These are phyloP conservation scores for Corinectria fuckeliana DNA, from an alignment of 2,329 filamentous ascomycete genomes.

Conservation along the genomic window DNA sequence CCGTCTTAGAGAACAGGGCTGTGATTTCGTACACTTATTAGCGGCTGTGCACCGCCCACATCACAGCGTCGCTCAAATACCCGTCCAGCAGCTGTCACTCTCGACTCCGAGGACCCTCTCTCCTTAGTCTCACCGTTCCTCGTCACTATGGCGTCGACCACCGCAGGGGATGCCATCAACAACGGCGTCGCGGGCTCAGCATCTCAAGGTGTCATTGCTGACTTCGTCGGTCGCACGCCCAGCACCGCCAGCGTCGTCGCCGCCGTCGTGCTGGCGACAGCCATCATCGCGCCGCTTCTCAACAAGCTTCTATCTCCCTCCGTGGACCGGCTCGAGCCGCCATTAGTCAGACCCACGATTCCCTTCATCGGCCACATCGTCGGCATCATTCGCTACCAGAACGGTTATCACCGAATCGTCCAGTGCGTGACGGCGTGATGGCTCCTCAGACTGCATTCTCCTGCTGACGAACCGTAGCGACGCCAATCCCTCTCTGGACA, in stretches of 20 bases:
- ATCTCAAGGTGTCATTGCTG: not conserved
- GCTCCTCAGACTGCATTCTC: no score
- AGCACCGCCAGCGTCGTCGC: not conserved
- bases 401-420: slow-evolving; percentile 46
- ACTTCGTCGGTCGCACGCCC: not conserved
- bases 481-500: slow-evolving; percentile 36
- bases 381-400: slow-evolving; percentile 46
- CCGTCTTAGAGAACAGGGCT: not conserved
- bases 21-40: not conserved
- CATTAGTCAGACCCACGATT: slow-evolving; percentile 47
- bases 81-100: not conserved
- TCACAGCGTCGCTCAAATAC: not conserved
- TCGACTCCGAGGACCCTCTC: not conserved
- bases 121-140: not conserved
- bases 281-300: slow-evolving; percentile 21
- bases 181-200: not conserved
- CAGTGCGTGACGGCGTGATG: slow-evolving; percentile 41
- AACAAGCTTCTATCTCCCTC: slow-evolving; percentile 25
- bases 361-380: slow-evolving; percentile 55
- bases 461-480: slow-evolving; percentile 24
- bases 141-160: not conserved
- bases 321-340: slow-evolving; percentile 49
- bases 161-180: not conserved
- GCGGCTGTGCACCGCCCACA: not conserved
- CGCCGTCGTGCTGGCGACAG: slow-evolving; percentile 15